Conservation (phyloP, 805 yeast genomes). For the Zygotorulaspora danielsina region DNA sequence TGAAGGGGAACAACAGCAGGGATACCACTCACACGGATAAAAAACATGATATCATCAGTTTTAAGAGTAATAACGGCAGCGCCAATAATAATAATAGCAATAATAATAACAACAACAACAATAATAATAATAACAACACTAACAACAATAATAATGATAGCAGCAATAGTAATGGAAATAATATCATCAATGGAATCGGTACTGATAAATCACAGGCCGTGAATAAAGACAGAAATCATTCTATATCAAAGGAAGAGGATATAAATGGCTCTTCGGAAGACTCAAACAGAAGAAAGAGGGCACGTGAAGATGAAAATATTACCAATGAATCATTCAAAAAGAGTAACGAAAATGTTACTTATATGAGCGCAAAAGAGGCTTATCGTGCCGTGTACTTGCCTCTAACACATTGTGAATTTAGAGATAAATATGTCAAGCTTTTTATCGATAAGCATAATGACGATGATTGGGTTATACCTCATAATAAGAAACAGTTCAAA, state of each 20-base stretch:
- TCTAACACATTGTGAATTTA: slow-evolving; percentile 39
- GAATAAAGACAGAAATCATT: slow-evolving; percentile 5
- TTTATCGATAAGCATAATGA: slow-evolving; percentile 53
- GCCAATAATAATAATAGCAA: neutral
- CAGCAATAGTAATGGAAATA: neutral
- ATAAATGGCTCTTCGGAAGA: neutral
- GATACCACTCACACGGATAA: no score
- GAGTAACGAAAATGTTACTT: slow-evolving; percentile 31
- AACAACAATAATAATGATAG: slow-evolving; percentile 1
- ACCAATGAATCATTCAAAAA: slow-evolving; percentile 5
- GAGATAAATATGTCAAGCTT: slow-evolving; percentile 39
- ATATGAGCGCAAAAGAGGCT: slow-evolving; percentile 37
- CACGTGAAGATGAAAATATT: slow-evolving; percentile 28
- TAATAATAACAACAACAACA: neutral
- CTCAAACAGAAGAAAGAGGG: slow-evolving; percentile 16
- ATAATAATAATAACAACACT: slow-evolving; percentile 1
- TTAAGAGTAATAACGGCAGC: neutral
- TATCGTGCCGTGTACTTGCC: slow-evolving; percentile 35
- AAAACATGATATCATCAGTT: neutral
- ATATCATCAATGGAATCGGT: neutral
- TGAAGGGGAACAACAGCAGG: slow-evolving; percentile 5
- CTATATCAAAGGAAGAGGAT: slow-evolving; percentile 4
- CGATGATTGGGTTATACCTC: slow-evolving; percentile 35
- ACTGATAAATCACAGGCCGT: slow-evolving; percentile 4
- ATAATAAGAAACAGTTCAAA: slow-evolving; percentile 17